Conservation (phyloP, 169 alveolate species). For the Cryptosporidium felis region DNA sequence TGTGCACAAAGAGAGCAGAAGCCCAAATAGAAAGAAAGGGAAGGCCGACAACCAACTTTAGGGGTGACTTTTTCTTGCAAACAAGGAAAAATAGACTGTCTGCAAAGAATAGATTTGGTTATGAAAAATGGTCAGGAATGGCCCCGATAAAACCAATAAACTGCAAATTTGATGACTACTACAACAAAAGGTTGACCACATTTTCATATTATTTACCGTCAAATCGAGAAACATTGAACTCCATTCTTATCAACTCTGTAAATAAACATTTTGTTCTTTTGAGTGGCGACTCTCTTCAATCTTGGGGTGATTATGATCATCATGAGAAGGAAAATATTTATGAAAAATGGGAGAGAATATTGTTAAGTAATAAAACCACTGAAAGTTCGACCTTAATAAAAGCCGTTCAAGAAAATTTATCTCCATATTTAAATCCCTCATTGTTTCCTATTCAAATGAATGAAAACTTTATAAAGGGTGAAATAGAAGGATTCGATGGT, state of each 20-base stretch:
- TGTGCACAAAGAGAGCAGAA: not conserved
- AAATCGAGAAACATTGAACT: constrained; percentile 43
- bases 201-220: constrained; percentile 52
- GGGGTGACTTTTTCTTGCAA: constrained; percentile 24
- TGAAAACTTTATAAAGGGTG: not conserved
- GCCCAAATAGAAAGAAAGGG: constrained; percentile 18
- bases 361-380: constrained; percentile 1
- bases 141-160: not conserved
- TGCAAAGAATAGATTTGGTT: constrained; percentile 23
- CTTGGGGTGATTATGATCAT: constrained; percentile 25
- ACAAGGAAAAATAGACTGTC: constrained; percentile 20
- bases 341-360: constrained; percentile 3
- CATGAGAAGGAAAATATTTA: not conserved
- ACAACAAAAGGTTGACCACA: not conserved
- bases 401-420: not conserved
- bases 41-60: not conserved
- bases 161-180: not conserved
- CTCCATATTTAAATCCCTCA: not conserved
- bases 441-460: not conserved
- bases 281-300: not conserved
- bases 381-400: constrained; percentile 4
- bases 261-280: not conserved
- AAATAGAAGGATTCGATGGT: not conserved
- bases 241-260: not conserved
- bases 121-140: constrained; percentile 41